These are phyloP conservation scores for Teratosphaeria pseudoeucalypti DNA, from an alignment of 2,329 filamentous ascomycete genomes.

Conservation along the genomic window DNA sequence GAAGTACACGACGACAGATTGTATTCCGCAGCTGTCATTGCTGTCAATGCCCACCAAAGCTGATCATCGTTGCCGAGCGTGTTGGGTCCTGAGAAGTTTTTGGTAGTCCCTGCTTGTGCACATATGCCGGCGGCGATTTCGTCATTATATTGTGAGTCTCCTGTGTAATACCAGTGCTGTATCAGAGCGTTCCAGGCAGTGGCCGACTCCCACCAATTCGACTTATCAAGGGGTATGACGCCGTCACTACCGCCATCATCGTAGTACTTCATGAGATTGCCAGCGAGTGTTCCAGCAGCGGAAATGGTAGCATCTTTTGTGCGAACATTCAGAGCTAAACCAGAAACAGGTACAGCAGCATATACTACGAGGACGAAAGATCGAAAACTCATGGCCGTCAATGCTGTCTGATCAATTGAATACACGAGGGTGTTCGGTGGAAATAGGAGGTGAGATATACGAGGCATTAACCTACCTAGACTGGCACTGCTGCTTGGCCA, in stretches of 20 bases:
- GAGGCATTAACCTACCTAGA: not conserved
- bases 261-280: constrained; percentile 7
- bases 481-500: not conserved
- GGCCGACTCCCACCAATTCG: constrained; percentile 42
- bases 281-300: constrained; percentile 2
- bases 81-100: constrained; percentile 8
- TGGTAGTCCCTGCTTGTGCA: constrained; percentile 26
- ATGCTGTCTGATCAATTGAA: not conserved
- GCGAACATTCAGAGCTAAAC: not conserved
- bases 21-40: constrained; percentile 45
- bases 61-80: constrained; percentile 44
- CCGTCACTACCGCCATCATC: constrained; percentile 1
- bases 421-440: not conserved
- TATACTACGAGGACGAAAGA: not conserved
- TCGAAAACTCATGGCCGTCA: not conserved
- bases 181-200: constrained; percentile 58
- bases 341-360: not conserved
- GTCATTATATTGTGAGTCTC: constrained; percentile 52
- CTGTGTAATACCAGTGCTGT: constrained; percentile 59
- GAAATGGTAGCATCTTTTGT: not conserved
- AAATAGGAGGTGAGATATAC: not conserved
- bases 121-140: constrained; percentile 49
- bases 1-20: constrained; percentile 33
- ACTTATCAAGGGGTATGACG: not conserved
- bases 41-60: constrained; percentile 46